Base-by-base conservation (phyloP, 2,329 filamentous ascomycete species). In the Cladosporium sp. region DNA sequence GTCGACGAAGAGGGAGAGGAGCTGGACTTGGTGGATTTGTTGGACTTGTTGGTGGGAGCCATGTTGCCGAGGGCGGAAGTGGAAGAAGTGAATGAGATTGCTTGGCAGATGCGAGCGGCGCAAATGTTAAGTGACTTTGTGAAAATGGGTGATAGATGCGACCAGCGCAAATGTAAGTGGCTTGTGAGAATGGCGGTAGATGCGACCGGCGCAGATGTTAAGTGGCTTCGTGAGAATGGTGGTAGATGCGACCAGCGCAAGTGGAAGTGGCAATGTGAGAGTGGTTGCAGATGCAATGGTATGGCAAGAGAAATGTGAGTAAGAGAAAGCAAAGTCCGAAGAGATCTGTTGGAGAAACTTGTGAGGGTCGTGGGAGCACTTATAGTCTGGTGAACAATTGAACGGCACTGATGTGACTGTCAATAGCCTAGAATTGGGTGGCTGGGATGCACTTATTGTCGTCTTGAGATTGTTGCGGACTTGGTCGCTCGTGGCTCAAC, bases 401-500 rank as follows among this genome's bases (percentile, higher is more conserved):
- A 42, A 20, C 10, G 22, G 22, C 32, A 39, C 49, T 39, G 15
- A 20, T n/a, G 22, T 3, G 2, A 10, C 13, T 7, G 9, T 39
- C 49, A 52, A 52, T 39, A 40, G 28, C 28, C 9, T 10, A 10
- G 12, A 32, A 32, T 2, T 32, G 28, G 28, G 28, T 32, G 28
- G 28, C 28, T 32, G 28, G 28, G 28, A 10, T 32, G 28, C 3
- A 9, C 24, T 40, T 42, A 53, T 53, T 42, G 50, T 53, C 25
- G 50, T n/a, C 28, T 32, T 53, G 22, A 10, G n/a, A 53, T 53
- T 53, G 50, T 53, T 53, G 24, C 36, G 36, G 9, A 40, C 35
- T 52, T 52, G 35, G 24, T 39, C 19, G 15, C 37, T 34, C 15
- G 48, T 51, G 35, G 34, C n/a, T 28, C 13, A 3, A 36, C 36